Percentiles rank a stretch among this genome's conserved stretches.
Conservation (phyloP, 2,329 filamentous ascomycete genomes). For the Byssoonygena ceratinophila region DNA sequence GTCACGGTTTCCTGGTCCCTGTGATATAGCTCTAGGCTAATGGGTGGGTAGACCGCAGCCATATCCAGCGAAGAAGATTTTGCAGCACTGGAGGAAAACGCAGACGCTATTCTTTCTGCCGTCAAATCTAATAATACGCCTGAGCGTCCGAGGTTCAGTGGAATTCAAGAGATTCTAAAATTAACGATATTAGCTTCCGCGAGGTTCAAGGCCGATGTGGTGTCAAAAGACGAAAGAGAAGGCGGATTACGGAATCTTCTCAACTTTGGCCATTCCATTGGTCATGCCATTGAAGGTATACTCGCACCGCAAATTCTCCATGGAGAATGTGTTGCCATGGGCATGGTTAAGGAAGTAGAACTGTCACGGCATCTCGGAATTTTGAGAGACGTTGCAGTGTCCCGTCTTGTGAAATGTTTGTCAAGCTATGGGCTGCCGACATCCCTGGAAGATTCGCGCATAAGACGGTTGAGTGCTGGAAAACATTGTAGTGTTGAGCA, state of each 20-base stretch:
- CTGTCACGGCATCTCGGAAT: constrained; percentile 80
- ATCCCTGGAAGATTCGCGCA: constrained; percentile 69
- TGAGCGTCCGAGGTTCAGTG: constrained; percentile 51
- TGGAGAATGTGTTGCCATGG: constrained; percentile 90
- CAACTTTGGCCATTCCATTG: constrained; percentile 97
- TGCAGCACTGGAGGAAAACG: constrained; percentile 68
- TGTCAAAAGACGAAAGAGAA: constrained; percentile 88
- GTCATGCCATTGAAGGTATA: constrained; percentile 91
- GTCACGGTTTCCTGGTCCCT: constrained; percentile 3
- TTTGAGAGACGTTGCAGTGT: constrained; percentile 74
- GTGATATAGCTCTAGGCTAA: not conserved
- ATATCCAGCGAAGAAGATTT: constrained; percentile 92
- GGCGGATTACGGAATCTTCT: constrained; percentile 86
- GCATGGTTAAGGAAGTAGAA: constrained; percentile 97
- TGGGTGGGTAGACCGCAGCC: constrained; percentile 59
- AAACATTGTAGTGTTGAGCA: constrained; percentile 81
- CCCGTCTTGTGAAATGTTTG: constrained; percentile 83
- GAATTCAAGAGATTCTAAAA: constrained; percentile 61
- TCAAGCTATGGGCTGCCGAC: constrained; percentile 86
- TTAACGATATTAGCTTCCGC: constrained; percentile 79
- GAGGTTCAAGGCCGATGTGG: constrained; percentile 86
- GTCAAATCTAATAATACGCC: constrained; percentile 52
- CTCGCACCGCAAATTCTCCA: constrained; percentile 91
- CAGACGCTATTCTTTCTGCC: constrained; percentile 61
- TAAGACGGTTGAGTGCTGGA: constrained; percentile 70